Percentiles rank a stretch among this genome's conserved stretches.
phyloP scores from a whole-genome alignment of 768 basidiomycete species.

The Pulveroboletus sp. region DNA sequence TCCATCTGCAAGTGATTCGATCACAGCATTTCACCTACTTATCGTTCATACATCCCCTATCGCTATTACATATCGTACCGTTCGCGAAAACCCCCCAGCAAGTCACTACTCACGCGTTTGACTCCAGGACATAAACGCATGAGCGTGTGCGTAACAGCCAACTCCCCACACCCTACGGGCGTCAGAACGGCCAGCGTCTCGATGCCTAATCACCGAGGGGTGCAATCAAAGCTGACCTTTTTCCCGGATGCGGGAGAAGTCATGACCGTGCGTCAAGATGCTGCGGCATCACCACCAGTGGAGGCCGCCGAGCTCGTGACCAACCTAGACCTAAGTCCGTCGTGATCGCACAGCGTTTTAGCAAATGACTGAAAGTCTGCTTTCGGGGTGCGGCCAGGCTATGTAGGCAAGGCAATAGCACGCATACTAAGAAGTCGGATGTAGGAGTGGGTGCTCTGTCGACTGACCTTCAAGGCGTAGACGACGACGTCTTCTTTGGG shows the following conservation, averaged over 20 bases:
- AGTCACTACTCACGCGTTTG: conserved; percentile 1
- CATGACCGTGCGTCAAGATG: conserved; percentile 11
- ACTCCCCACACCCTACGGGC: conserved; percentile 14
- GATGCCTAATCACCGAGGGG: conserved; percentile 11
- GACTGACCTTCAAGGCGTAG: conserved; percentile 59
- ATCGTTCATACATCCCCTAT: conserved; percentile 9
- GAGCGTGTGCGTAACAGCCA: conserved; percentile 3
- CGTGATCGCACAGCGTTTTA: conserved; percentile 38
- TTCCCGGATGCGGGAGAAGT: neutral
- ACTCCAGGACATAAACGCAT: conserved; percentile 9
- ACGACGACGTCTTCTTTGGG: conserved; percentile 44
- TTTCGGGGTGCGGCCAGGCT: conserved; percentile 41
- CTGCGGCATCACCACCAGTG: conserved; percentile 4
- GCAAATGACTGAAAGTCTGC: conserved; percentile 53
- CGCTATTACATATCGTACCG: conserved; percentile 19
- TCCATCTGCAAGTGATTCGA: neutral
- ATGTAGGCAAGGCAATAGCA: conserved; percentile 1
- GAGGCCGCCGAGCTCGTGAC: neutral
- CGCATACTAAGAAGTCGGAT: neutral
- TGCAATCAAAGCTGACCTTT: neutral
- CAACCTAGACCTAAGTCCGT: conserved; percentile 23
- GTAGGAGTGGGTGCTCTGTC: neutral
- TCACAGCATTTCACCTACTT: conserved; percentile 1
- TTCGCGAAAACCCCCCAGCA: neutral
- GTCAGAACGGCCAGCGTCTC: conserved; percentile 21